phyloP scores from a whole-genome alignment of 192 early-diverging fungal genomes.

The Podila clonocystis region DNA sequence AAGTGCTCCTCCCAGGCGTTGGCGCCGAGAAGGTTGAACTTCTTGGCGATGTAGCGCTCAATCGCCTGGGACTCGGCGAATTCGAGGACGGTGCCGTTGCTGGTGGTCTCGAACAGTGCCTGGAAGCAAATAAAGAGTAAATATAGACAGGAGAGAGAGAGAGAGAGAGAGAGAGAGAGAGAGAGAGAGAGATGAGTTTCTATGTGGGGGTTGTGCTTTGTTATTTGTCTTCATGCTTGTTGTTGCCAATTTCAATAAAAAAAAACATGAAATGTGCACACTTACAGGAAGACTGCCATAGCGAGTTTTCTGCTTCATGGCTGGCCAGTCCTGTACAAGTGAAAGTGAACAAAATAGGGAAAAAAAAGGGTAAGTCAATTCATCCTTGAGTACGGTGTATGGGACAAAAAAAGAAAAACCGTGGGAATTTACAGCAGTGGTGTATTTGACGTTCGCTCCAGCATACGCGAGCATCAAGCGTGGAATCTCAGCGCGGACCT shows the following conservation, averaged over 20 bases:
- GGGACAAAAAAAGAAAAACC: neutral
- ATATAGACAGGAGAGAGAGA: constrained; percentile 10
- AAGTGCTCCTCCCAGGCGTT: constrained; percentile 34
- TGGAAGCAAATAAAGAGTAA: neutral
- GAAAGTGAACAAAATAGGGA: neutral
- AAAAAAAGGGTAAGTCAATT: neutral
- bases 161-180: constrained; percentile 1
- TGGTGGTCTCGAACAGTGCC: constrained; percentile 15
- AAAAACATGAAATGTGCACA: no score
- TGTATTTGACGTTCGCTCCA: constrained; percentile 4
- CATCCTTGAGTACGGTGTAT: neutral
- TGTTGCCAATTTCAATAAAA: neutral
- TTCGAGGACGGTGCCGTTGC: constrained; percentile 16
- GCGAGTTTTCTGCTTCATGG: constrained; percentile 10
- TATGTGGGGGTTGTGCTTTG: no score
- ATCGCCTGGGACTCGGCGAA: constrained; percentile 29
- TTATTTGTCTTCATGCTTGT: neutral
- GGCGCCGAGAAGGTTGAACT: constrained; percentile 36
- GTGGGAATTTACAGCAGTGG: neutral
- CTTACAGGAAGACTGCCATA: constrained; percentile 22
- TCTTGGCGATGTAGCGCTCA: constrained; percentile 34
- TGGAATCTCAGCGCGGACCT: constrained; percentile 1
- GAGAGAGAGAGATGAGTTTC: no score
- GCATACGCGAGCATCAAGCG: constrained; percentile 10
- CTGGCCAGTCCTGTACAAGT: constrained; percentile 24